Percentiles rank a stretch among this genome's conserved stretches.
These are phyloP conservation scores for Epichloe bromicola DNA, from an alignment of 2,329 filamentous ascomycete species.

Conservation along the genomic window DNA sequence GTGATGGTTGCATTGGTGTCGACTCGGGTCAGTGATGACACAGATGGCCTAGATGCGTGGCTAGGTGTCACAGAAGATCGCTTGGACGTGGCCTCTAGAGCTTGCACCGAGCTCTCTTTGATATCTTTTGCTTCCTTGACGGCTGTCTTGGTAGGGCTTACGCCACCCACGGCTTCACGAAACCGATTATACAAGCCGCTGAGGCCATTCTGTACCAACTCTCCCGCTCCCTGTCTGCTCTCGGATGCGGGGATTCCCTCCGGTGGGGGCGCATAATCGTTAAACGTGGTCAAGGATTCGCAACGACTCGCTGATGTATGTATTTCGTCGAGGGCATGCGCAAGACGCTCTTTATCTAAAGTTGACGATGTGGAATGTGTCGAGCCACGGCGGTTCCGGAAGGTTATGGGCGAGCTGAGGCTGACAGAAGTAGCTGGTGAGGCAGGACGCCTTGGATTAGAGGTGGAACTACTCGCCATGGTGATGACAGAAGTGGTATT, in stretches of 20 bases:
- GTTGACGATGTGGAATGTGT: constrained; percentile 27
- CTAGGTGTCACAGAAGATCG: constrained; percentile 28
- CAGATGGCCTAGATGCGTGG: constrained; percentile 28
- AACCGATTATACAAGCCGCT: constrained; percentile 82
- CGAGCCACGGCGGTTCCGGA: constrained; percentile 25
- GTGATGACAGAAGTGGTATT: neutral
- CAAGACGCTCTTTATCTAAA: constrained; percentile 58
- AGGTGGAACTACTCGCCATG: constrained; percentile 19
- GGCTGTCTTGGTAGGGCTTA: constrained; percentile 30
- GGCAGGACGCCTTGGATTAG: constrained; percentile 18
- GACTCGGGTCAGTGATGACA: constrained; percentile 27
- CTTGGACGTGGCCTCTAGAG: constrained; percentile 23
- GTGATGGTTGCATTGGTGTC: constrained; percentile 24
- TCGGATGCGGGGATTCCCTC: constrained; percentile 45
- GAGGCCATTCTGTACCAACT: constrained; percentile 71
- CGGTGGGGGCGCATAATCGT: constrained; percentile 71
- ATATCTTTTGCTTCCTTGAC: constrained; percentile 19
- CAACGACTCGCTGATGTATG: constrained; percentile 81
- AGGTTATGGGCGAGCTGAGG: constrained; percentile 16
- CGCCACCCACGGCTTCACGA: constrained; percentile 65
- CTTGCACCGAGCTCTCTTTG: constrained; percentile 21
- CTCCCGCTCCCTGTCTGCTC: constrained; percentile 55
- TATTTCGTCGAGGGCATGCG: constrained; percentile 72
- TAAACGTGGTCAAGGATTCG: constrained; percentile 79
- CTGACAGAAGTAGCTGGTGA: constrained; percentile 13